A percentile compares a stretch with the other conserved stretches of the same genome.
Evolutionary conservation across 1,139 yeast genomes (phyloP).

Genomic region (Groenewaldozyma auringiensis): DNA sequence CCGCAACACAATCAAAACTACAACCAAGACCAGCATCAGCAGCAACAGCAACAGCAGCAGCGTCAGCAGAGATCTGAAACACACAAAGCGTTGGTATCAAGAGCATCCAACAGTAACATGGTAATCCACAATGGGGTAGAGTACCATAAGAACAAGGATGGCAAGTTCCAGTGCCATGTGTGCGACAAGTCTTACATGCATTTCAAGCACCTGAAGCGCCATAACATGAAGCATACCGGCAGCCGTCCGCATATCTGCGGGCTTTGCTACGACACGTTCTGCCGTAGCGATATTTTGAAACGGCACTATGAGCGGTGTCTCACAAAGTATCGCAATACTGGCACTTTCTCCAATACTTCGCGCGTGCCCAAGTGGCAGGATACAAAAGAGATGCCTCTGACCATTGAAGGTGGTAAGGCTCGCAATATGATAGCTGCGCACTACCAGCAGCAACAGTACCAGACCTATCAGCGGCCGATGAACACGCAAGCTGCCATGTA

Average conservation of each 20-base stretch:
- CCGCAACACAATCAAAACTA: no score
- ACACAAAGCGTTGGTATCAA: no score
- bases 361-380: constrained; percentile 17
- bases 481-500: no score
- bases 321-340: constrained; percentile 16
- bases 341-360: constrained; percentile 16
- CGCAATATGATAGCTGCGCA: not conserved
- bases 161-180: constrained; percentile 19
- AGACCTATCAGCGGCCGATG: not conserved
- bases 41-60: no score
- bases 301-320: constrained; percentile 23
- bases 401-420: not conserved
- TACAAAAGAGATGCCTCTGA: not conserved
- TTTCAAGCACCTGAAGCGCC: constrained; percentile 30
- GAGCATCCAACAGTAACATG: no score
- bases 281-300: constrained; percentile 26
- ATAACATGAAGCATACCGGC: constrained; percentile 29
- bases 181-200: constrained; percentile 29
- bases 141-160: constrained; percentile 14
- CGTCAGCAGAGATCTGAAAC: no score
- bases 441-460: no score
- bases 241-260: constrained; percentile 26
- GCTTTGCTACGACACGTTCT: constrained; percentile 22
- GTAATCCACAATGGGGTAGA: constrained; percentile 1
- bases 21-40: no score